These are phyloP conservation scores for Fusarium domesticum DNA, from an alignment of 2,329 filamentous ascomycete species.

Conservation along the genomic window DNA sequence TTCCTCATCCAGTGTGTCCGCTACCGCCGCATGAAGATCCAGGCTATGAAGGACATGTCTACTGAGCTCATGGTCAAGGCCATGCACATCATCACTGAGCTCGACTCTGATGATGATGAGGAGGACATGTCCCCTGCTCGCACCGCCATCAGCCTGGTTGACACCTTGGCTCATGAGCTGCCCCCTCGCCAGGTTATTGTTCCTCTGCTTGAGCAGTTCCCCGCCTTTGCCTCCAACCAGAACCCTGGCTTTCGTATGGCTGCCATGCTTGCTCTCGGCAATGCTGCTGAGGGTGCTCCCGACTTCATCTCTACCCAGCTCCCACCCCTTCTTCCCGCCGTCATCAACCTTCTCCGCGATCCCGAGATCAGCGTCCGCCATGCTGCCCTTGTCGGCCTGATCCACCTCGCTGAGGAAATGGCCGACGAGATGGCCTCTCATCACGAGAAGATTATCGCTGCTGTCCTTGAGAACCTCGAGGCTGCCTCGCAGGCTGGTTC, in stretches of 20 bases:
- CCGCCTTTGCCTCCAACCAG: slow-evolving; percentile 71
- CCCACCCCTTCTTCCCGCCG: slow-evolving; percentile 76
- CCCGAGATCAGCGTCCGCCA: slow-evolving; percentile 80
- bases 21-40: slow-evolving; percentile 93
- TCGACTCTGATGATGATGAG: slow-evolving; percentile 73
- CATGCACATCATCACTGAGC: slow-evolving; percentile 85
- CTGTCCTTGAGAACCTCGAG: slow-evolving; percentile 85
- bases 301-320: slow-evolving; percentile 97
- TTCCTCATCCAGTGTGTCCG: slow-evolving; percentile 92
- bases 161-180: slow-evolving; percentile 82
- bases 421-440: slow-evolving; percentile 84
- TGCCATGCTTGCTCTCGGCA: slow-evolving; percentile 86
- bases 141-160: slow-evolving; percentile 80
- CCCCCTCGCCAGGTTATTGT: slow-evolving; percentile 93
- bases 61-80: slow-evolving; percentile 83
- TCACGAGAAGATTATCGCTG: slow-evolving; percentile 79
- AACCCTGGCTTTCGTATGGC: slow-evolving; percentile 82
- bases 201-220: slow-evolving; percentile 82
- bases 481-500: slow-evolving; percentile 67
- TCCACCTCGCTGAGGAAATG: slow-evolving; percentile 88
- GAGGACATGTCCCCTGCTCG: slow-evolving; percentile 79
- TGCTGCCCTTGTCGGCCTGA: slow-evolving; percentile 81
- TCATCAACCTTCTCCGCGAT: slow-evolving; percentile 81
- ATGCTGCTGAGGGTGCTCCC: slow-evolving; percentile 92
- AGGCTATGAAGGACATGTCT: slow-evolving; percentile 79